A percentile compares a stretch with the other conserved stretches of the same genome.
phyloP scores from a whole-genome alignment of 129 eudicot genomes.

The Cynara cardunculus region DNA sequence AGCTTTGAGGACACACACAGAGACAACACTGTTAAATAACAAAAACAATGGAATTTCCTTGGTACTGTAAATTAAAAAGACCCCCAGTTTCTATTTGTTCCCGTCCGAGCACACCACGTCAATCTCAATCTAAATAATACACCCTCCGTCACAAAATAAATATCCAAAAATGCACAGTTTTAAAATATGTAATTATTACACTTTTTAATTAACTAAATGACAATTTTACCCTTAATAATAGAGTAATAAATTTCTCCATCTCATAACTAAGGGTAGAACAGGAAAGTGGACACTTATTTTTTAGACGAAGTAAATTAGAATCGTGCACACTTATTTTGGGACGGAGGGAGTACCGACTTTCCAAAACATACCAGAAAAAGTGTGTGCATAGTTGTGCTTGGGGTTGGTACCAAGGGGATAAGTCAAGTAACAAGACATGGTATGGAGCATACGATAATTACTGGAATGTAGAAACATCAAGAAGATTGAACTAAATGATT shows the following conservation, averaged over 20 bases:
- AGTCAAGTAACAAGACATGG: not conserved
- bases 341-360: not conserved
- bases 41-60: not conserved
- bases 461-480: not conserved
- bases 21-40: not conserved
- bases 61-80: not conserved
- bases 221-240: not conserved
- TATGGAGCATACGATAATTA: not conserved
- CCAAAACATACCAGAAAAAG: not conserved
- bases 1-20: constrained; percentile 6
- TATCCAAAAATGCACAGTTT: not conserved
- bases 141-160: not conserved
- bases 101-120: not conserved
- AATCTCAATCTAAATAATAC: not conserved
- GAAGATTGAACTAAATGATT: not conserved
- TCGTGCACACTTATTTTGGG: not conserved
- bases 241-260: not conserved
- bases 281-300: not conserved
- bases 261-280: not conserved
- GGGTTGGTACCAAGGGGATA: not conserved
- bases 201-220: not conserved
- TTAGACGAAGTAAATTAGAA: not conserved
- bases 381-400: constrained; percentile 7
- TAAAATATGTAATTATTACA: not conserved
- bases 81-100: not conserved